Evolutionary conservation across 805 yeast species (phyloP).

Genomic region (Teunomyces tritomae): DNA sequence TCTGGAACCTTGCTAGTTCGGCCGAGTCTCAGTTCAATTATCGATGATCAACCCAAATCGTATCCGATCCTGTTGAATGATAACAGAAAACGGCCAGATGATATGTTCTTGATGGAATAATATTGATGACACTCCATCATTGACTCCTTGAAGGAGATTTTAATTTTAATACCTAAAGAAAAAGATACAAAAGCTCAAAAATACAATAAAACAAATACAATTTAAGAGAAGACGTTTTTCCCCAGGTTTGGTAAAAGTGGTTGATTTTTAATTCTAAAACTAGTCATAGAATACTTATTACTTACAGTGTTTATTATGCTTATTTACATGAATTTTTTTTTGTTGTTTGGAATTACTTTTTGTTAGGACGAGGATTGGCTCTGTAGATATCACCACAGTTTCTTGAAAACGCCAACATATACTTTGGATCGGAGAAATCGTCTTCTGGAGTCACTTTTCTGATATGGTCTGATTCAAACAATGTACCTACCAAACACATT

Average conservation of each 20-base stretch:
- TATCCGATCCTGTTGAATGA: constrained; percentile 10
- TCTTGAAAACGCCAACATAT: constrained; percentile 26
- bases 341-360: constrained; percentile 5
- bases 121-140: not conserved
- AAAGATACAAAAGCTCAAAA: not conserved
- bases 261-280: constrained; percentile 1
- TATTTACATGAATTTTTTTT: constrained; percentile 4
- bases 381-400: constrained; percentile 41
- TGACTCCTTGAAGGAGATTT: not conserved
- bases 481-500: constrained; percentile 37
- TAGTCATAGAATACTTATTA: constrained; percentile 1
- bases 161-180: not conserved
- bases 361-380: constrained; percentile 25
- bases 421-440: constrained; percentile 14
- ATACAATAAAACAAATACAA: not conserved
- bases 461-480: constrained; percentile 36
- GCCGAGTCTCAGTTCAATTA: constrained; percentile 22
- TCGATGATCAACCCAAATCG: constrained; percentile 3
- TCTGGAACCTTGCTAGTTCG: constrained; percentile 40
- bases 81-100: constrained; percentile 18
- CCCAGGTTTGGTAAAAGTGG: not conserved
- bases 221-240: not conserved
- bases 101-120: constrained; percentile 41
- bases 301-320: constrained; percentile 2
- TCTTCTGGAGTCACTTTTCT: constrained; percentile 39